phyloP scores from a whole-genome alignment of 1,139 yeast genomes.

The Protomyces inouyei region DNA sequence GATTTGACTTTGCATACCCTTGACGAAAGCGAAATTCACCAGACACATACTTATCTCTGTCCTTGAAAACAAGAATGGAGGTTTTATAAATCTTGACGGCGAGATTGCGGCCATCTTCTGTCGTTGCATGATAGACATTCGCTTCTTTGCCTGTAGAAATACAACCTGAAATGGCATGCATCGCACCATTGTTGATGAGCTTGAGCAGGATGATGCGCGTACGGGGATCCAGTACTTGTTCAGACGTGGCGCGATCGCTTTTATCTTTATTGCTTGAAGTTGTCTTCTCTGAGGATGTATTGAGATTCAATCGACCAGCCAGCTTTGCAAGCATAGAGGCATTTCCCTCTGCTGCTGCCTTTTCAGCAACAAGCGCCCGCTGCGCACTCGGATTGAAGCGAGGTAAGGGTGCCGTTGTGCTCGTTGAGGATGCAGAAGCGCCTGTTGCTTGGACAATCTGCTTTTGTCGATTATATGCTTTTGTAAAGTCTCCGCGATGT shows the following conservation, averaged over 20 bases:
- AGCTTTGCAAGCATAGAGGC: constrained; percentile 27
- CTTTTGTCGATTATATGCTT: constrained; percentile 27
- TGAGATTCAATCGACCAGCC: constrained; percentile 17
- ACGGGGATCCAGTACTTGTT: constrained; percentile 92
- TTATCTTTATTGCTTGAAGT: constrained; percentile 49
- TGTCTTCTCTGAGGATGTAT: constrained; percentile 28
- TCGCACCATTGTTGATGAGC: constrained; percentile 73
- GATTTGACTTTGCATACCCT: constrained; percentile 78
- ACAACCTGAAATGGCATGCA: constrained; percentile 87
- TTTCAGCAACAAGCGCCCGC: constrained; percentile 14
- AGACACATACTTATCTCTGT: constrained; percentile 89
- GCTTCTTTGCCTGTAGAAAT: constrained; percentile 97
- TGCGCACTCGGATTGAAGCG: constrained; percentile 22
- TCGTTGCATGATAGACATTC: constrained; percentile 88
- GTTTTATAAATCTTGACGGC: constrained; percentile 96
- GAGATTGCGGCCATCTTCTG: constrained; percentile 52
- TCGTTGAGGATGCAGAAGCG: neutral
- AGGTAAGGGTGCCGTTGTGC: constrained; percentile 1
- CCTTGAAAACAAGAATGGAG: constrained; percentile 90
- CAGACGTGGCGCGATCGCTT: constrained; percentile 92
- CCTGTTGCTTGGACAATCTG: constrained; percentile 10
- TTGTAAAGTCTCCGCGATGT: constrained; percentile 26
- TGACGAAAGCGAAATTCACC: constrained; percentile 93
- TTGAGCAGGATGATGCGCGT: constrained; percentile 79
- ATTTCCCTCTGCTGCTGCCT: constrained; percentile 24